Base-by-base conservation (phyloP, 495 filamentous ascomycete species). In the Neurospora africana region DNA sequence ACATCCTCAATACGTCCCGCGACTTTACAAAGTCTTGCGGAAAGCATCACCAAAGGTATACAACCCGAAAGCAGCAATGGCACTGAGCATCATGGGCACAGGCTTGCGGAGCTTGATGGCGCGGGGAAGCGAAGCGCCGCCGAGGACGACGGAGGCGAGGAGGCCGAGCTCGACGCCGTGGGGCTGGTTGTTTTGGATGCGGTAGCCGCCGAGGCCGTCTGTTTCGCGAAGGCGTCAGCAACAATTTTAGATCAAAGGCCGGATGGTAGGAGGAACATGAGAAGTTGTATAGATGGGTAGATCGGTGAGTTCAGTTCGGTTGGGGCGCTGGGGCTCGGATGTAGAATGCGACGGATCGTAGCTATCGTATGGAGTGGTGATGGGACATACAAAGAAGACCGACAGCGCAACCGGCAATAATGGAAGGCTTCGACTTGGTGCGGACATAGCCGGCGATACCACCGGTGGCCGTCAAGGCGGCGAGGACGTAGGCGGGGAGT, bases 391-490 rank as follows among this genome's bases (percentile, higher is more conserved):
- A 86, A 35, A 88, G 78, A 43, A 83, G 81, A 68, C 95, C 95
- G 75, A 99, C 93, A 36, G 89, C 89, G 71, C 91, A 78, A 38
- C 95, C 95, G 27, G 95, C 95, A 2, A 86, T 87, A 73, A 98
- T 84, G 19, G 93, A 97, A 44, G 95, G 95, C 72, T 94, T 79
- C 33, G 94, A 97, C 72, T 92, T 89, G 0, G 93, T 95, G 77
- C 90, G 90, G 38, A 83, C 74, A 68, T 91, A 99, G 78, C 95
- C 95, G 76, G 91, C 91, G 70, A 90, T 89, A 72, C 95, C 95
- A 75, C 95, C 95, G 58, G 91, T 84, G 68, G 93, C 93, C 73
- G 93, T 97, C 37, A 99, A 86, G 75, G 88, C 85, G 69, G 90
- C 91, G 80, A 99, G 91, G 76, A 91, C 75, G 81, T 90, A 90